These are phyloP conservation scores for Actinomortierella ambigua DNA, from an alignment of 371 early-diverging fungal genomes.

Conservation along the genomic window DNA sequence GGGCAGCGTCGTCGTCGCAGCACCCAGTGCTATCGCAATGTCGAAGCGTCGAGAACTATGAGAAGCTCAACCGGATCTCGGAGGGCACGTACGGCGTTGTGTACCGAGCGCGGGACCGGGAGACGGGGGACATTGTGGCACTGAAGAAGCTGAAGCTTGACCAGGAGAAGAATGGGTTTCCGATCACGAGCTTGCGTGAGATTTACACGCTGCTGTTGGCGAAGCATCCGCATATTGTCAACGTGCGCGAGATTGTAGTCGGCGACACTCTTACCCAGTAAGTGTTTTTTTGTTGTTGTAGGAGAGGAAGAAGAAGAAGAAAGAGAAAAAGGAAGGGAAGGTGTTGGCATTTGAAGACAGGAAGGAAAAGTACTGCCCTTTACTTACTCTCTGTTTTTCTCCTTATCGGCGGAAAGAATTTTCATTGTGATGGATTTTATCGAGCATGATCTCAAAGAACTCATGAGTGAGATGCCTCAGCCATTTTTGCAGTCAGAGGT, in stretches of 20 bases:
- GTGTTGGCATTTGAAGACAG: neutral
- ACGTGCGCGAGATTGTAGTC: conserved; percentile 91
- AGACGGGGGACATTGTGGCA: conserved; percentile 95
- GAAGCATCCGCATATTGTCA: conserved; percentile 94
- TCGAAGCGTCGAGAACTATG: conserved; percentile 84
- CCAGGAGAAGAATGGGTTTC: conserved; percentile 95
- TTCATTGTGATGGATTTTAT: conserved; percentile 98
- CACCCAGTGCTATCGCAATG: conserved; percentile 60
- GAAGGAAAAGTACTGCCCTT: neutral
- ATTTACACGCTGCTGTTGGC: conserved; percentile 87
- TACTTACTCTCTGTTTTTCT: neutral
- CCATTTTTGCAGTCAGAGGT: conserved; percentile 89
- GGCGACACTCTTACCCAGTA: conserved; percentile 80
- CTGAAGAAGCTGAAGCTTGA: conserved; percentile 97
- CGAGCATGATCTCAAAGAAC: conserved; percentile 91
- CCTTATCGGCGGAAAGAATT: conserved; percentile 74
- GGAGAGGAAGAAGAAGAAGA: neutral
- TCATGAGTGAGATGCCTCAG: conserved; percentile 85
- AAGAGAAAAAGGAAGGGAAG: neutral
- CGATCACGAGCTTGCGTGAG: conserved; percentile 91
- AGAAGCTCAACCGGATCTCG: conserved; percentile 94
- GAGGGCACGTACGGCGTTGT: conserved; percentile 99
- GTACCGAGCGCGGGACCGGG: conserved; percentile 92
- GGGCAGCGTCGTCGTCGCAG: conserved; percentile 16
- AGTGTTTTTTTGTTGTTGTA: conserved; percentile 14